Evolutionary conservation across 2,329 filamentous ascomycete genomes (phyloP), one percentile per base, ranked within the genome.

Genomic region (Aspergillus neoniger): DNA sequence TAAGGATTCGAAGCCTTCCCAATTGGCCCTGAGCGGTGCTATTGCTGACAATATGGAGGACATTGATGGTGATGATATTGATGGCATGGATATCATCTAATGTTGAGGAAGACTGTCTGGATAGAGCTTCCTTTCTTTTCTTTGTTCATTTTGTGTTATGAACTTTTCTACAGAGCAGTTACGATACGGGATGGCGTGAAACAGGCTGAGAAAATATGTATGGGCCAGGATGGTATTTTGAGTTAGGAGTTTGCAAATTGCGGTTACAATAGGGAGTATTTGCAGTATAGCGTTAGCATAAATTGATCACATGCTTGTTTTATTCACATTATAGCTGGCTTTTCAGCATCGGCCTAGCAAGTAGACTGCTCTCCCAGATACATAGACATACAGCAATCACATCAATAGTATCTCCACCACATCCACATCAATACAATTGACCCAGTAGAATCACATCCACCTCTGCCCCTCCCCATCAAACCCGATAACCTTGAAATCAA

Each of bases 401-500:
- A 49, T 49, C 12, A n/a, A 49, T 49, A 30, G 9, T n/a, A 15
- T 12, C 12, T 49, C 19, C 44, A 8, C 5, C 41, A 44, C 19
- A 23, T 12, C 21, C 19, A 7, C 21, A 32, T 30, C 28, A 15
- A 50, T 32, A 50, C 7, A 14, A 43, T 23, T 14, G 28, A 30
- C 1, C 3, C 10, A 30, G 1, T 12, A 30, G 28, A 32, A 36
- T 36, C 32, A 36, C 19, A 47, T 32, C 88, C 88, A 90, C 69
- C 79, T 77, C 70, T 88, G 84, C 56, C 76, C 72, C 12, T 78
- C 72, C 60, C 81, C 80, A 72, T 88, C 86, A 70, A 84, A 90
- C 5, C 87, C 88, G 64, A 91, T 87, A n/a, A 84, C 69, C 52
- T 81, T 76, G 4, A 85, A 74, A 58, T 89, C 86, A 59, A 90